Conservation (phyloP, 495 filamentous ascomycete species). For the Neurospora sp. region DNA sequence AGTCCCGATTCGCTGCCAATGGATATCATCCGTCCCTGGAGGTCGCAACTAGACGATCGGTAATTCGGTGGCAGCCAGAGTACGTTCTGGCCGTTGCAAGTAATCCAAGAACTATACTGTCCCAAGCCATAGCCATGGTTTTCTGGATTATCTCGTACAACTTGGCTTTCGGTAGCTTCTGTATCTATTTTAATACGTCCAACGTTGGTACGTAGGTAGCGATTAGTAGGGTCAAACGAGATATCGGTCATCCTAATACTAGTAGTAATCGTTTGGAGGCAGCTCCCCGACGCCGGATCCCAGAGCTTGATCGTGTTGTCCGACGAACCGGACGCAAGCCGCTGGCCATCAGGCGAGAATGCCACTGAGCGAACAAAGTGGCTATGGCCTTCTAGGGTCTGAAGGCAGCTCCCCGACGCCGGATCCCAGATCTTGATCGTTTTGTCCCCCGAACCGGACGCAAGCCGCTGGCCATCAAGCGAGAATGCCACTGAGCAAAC, state of each 20-base stretch:
- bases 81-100: neutral
- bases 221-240: neutral
- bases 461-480: too few relatives aligned
- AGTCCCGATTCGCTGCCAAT: too few relatives aligned
- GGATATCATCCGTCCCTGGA: too few relatives aligned
- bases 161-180: neutral
- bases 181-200: neutral
- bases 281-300: neutral
- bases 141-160: constrained; percentile 1
- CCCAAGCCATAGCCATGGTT: constrained; percentile 6
- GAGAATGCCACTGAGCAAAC: too few relatives aligned
- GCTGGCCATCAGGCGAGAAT: constrained; percentile 28
- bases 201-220: neutral
- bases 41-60: too few relatives aligned
- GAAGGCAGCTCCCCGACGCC: too few relatives aligned
- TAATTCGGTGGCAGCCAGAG: too few relatives aligned
- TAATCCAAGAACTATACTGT: constrained; percentile 13
- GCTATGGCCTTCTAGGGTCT: constrained; percentile 41
- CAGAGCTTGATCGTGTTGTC: constrained; percentile 53
- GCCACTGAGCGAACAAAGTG: constrained; percentile 2
- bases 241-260: neutral
- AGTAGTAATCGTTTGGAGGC: neutral
- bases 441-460: too few relatives aligned
- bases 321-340: constrained; percentile 78
- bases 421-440: too few relatives aligned